Base-by-base conservation (phyloP, 164 flowering plant genomes). In the Tinospora cordifolia region DNA sequence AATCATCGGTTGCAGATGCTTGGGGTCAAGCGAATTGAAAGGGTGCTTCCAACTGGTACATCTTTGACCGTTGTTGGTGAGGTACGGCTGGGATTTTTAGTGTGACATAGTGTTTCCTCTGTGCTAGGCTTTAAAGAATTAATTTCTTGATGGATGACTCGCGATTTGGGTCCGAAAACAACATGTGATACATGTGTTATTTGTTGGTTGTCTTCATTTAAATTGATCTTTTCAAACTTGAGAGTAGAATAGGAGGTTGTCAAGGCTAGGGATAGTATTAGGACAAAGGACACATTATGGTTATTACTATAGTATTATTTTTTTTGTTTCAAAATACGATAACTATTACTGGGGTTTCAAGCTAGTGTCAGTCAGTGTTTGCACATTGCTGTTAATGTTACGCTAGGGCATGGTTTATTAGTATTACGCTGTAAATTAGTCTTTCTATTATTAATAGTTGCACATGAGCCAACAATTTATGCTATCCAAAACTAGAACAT, bases 11-110 rank as follows among this genome's bases (percentile, higher is more conserved):
- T 66, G 58, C 77, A 95, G 99, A 95, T 95, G 96, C 98, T 95
- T 78, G 99, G 99, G 69, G 92, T 95, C 68, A 95, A 91, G 82
- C 84, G 95, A 25, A 87, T 86, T 81, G 99, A 92, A 70, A 85
- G 98, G 22, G 96, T 92, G 70, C 96, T 95, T 79, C 96, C 99
- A 11, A 83, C 87, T 71, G 97, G 99, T 46, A 84, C 96, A 59
- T 80, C 96, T 62, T 85, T 94, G 83, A 94, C 96, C 24, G 92
- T 90, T 47, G 97, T 94, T 80, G 98, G 98, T 22, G 95, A 94
- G 98, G 98, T 94, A 90, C 70, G 68, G 60, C 68, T 62, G 8
- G 9, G 54, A 40, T 38, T 17, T 65, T 11, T 38, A 25, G 13
- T 47, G 19, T 5, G 19, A 47, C 14, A 19, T 13, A 47, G 19